Evolutionary conservation across 2,329 filamentous ascomycete species (phyloP).

Genomic region (Metarhizium brunneum): DNA sequence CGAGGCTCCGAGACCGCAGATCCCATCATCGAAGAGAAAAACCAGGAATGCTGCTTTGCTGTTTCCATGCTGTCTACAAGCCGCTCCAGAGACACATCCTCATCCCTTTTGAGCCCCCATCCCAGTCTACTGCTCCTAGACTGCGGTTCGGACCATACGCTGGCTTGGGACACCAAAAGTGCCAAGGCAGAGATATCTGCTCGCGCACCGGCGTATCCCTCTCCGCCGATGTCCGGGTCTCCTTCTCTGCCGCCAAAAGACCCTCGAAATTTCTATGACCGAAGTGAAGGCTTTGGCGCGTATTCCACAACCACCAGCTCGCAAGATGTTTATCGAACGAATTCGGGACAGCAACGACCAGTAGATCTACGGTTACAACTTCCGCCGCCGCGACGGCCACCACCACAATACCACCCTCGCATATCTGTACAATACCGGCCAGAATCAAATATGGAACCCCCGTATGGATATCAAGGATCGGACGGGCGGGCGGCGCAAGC

Average conservation of each 20-base stretch:
- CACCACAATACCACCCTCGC: background rate
- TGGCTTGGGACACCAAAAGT: slow-evolving; percentile 4
- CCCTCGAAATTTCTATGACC: slow-evolving; percentile 47
- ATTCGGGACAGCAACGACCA: slow-evolving; percentile 17
- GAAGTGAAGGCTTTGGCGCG: slow-evolving; percentile 34
- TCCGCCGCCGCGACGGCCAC: slow-evolving; percentile 15
- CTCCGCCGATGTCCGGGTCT: slow-evolving; percentile 67
- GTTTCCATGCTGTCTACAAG: slow-evolving; percentile 46
- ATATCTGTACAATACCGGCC: slow-evolving; percentile 12
- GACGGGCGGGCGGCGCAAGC: slow-evolving; percentile 15
- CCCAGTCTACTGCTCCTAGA: slow-evolving; percentile 47
- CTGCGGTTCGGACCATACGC: slow-evolving; percentile 34
- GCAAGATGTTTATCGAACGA: slow-evolving; percentile 42
- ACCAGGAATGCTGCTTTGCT: slow-evolving; percentile 17
- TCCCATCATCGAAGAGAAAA: slow-evolving; percentile 33
- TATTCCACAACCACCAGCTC: slow-evolving; percentile 32
- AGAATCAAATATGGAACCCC: slow-evolving; percentile 13
- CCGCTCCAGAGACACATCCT: slow-evolving; percentile 31
- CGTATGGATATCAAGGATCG: slow-evolving; percentile 16
- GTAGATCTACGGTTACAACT: slow-evolving; percentile 14
- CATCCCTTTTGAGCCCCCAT: slow-evolving; percentile 45
- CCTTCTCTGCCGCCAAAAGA: slow-evolving; percentile 50
- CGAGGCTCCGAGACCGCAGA: background rate
- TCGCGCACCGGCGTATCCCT: slow-evolving; percentile 55
- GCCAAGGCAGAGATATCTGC: slow-evolving; percentile 37